Evolutionary conservation across 805 yeast genomes (phyloP).

Genomic region (Pichia scutulata): DNA sequence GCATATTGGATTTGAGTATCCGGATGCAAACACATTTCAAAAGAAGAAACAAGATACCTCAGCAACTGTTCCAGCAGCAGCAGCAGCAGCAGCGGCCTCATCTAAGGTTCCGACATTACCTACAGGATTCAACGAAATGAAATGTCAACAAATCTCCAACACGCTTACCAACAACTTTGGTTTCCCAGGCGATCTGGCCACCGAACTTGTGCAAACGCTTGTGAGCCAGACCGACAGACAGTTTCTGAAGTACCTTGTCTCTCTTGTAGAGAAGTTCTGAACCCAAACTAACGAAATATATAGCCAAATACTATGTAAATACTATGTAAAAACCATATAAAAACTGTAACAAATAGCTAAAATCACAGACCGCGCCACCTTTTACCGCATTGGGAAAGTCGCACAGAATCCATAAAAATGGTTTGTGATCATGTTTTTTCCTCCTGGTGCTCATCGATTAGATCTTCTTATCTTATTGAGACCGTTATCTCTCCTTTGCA

Average conservation of each 20-base stretch:
- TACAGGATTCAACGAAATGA: constrained; percentile 23
- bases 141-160: constrained; percentile 23
- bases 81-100: constrained; percentile 34
- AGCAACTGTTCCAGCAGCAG: constrained; percentile 35
- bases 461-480: neutral
- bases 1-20: constrained; percentile 27
- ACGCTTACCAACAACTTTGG: constrained; percentile 48
- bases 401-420: neutral
- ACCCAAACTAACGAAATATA: neutral
- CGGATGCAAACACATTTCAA: constrained; percentile 22
- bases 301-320: no score
- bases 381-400: neutral
- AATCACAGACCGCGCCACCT: no score
- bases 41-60: constrained; percentile 10
- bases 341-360: neutral
- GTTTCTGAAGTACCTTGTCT: constrained; percentile 64
- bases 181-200: constrained; percentile 50
- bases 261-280: constrained; percentile 11
- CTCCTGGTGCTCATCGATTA: neutral
- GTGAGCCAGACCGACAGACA: constrained; percentile 49
- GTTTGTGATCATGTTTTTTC: neutral
- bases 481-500: neutral
- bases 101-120: neutral
- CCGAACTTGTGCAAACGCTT: constrained; percentile 55
- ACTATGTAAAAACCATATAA: no score